Percentiles rank a stretch among this genome's conserved stretches.
phyloP scores from a whole-genome alignment of 345 rosid genomes.

The Hibiscus syriacus region DNA sequence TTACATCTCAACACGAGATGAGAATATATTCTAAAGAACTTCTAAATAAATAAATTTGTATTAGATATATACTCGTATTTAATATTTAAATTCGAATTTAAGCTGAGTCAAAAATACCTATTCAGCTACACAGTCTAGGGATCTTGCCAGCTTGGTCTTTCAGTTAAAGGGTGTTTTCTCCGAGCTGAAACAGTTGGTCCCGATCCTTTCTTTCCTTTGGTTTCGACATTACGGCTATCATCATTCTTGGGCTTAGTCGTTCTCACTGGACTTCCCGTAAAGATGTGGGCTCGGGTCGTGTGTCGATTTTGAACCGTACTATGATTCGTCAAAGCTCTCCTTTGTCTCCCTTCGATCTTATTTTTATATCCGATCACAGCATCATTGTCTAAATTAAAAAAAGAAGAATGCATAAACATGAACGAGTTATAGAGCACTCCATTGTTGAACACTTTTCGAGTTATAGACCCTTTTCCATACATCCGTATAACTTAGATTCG shows the following conservation, averaged over 20 bases:
- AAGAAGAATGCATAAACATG: not conserved
- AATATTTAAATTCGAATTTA: no score
- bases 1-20: no score
- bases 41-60: no score
- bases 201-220: slow-evolving; percentile 19
- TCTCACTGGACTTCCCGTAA: slow-evolving; percentile 6
- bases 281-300: slow-evolving; percentile 7
- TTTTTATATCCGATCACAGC: slow-evolving; percentile 39
- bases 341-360: slow-evolving; percentile 19
- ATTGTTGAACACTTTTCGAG: no score
- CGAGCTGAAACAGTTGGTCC: slow-evolving; percentile 12
- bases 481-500: no score
- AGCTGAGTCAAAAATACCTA: not conserved
- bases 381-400: slow-evolving; percentile 40
- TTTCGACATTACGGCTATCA: slow-evolving; percentile 12
- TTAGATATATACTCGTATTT: not conserved
- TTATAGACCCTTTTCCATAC: no score
- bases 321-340: slow-evolving; percentile 23
- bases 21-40: no score
- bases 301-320: slow-evolving; percentile 24
- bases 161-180: slow-evolving; percentile 15
- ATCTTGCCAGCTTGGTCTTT: slow-evolving; percentile 18
- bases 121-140: not conserved
- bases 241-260: slow-evolving; percentile 18
- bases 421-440: not conserved